Conservation (phyloP, 2,329 filamentous ascomycete species). For the Botryotinia globosa region DNA sequence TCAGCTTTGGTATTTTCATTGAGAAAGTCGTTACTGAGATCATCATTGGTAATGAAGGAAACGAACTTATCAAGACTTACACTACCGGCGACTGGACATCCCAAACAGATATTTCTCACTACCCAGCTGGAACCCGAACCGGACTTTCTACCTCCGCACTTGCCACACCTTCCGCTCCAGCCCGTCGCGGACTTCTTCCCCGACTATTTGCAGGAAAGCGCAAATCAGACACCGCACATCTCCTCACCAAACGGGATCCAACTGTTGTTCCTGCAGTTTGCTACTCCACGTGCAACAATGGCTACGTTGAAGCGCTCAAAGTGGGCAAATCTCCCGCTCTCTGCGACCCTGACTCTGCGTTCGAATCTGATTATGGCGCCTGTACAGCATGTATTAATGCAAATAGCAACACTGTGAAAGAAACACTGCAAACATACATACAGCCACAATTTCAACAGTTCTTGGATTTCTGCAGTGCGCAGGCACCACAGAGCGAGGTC, state of each 20-base stretch:
- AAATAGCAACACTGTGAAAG: conserved; percentile 19
- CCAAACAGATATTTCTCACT: conserved; percentile 49
- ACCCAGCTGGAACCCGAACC: conserved; percentile 20
- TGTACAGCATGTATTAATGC: conserved; percentile 41
- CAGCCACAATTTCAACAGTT: conserved; percentile 31
- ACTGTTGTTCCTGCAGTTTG: conserved; percentile 48
- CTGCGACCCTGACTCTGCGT: conserved; percentile 46
- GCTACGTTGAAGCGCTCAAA: conserved; percentile 45
- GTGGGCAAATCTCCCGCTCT: conserved; percentile 49
- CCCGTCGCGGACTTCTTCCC: background rate
- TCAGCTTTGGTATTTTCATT: conserved; percentile 61
- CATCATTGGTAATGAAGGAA: conserved; percentile 28
- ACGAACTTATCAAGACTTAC: conserved; percentile 41
- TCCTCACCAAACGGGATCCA: conserved; percentile 42
- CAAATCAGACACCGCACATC: background rate
- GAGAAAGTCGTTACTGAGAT: conserved; percentile 42
- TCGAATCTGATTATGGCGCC: conserved; percentile 38
- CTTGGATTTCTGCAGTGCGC: conserved; percentile 31
- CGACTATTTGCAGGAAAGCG: background rate
- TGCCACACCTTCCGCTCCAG: background rate
- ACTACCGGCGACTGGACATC: conserved; percentile 56
- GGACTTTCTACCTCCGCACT: conserved; percentile 13
- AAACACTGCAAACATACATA: conserved; percentile 23
- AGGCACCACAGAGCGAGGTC: conserved; percentile 21
- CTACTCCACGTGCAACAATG: conserved; percentile 52